Percentiles rank a stretch among this genome's conserved stretches.
These are phyloP conservation scores for Suillus spraguei DNA, from an alignment of 768 basidiomycete genomes.

Conservation along the genomic window DNA sequence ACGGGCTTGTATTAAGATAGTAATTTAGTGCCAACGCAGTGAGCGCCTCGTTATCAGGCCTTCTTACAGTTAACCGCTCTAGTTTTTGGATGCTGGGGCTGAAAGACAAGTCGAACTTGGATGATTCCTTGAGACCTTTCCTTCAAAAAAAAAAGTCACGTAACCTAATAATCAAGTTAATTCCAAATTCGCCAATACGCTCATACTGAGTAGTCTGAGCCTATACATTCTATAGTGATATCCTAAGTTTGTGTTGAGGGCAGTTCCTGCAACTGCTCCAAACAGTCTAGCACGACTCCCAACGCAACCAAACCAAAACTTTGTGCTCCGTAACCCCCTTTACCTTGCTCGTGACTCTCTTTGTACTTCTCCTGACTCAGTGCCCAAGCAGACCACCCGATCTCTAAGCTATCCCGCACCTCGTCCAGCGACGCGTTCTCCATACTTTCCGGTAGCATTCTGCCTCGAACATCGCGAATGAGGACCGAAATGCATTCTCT, in stretches of 20 bases:
- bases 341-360: slow-evolving; percentile 38
- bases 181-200: too few relatives aligned
- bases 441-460: slow-evolving; percentile 36
- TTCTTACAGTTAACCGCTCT: background rate
- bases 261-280: slow-evolving; percentile 40
- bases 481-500: slow-evolving; percentile 54
- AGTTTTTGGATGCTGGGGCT: background rate
- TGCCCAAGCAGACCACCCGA: slow-evolving; percentile 70
- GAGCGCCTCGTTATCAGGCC: too few relatives aligned
- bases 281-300: slow-evolving; percentile 56
- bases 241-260: background rate
- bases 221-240: background rate
- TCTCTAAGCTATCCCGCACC: slow-evolving; percentile 43
- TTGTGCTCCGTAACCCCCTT: slow-evolving; percentile 48
- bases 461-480: slow-evolving; percentile 49
- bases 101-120: background rate
- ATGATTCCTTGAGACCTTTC: background rate
- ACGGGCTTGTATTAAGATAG: background rate
- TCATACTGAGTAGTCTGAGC: too few relatives aligned
- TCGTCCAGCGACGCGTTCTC: slow-evolving; percentile 28
- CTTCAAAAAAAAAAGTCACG: too few relatives aligned
- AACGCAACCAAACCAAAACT: slow-evolving; percentile 74
- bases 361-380: slow-evolving; percentile 45
- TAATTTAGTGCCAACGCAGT: background rate
- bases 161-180: background rate